phyloP scores from a whole-genome alignment of 352 stramenopile genomes.

The Pythium angustatum region DNA sequence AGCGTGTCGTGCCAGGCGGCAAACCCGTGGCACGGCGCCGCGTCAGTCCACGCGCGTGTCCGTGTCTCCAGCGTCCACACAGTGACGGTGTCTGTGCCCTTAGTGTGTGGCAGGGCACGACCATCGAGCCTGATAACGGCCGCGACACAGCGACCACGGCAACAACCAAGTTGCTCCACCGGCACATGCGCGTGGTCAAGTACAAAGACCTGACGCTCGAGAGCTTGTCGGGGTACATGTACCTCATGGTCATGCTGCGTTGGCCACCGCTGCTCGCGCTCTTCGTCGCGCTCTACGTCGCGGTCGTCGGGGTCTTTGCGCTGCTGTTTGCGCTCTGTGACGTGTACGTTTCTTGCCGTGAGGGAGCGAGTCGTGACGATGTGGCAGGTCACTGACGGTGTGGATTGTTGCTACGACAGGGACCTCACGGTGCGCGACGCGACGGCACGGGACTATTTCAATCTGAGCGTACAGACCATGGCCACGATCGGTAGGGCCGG shows the following conservation, averaged over 20 bases:
- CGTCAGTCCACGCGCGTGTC: slow-evolving; percentile 27
- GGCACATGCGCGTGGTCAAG: slow-evolving; percentile 46
- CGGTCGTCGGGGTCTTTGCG: slow-evolving; percentile 48
- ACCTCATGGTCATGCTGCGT: slow-evolving; percentile 50
- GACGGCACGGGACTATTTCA: slow-evolving; percentile 50
- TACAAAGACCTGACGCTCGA: slow-evolving; percentile 45
- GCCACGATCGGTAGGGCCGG: slow-evolving; percentile 44
- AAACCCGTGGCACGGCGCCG: slow-evolving; percentile 10
- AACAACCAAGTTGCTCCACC: slow-evolving; percentile 43
- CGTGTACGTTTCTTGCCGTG: slow-evolving; percentile 28
- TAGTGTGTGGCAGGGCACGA: slow-evolving; percentile 58
- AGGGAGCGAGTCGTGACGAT: not conserved
- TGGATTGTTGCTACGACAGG: not conserved
- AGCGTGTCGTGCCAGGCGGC: slow-evolving; percentile 32
- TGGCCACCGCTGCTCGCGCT: slow-evolving; percentile 49
- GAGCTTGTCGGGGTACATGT: slow-evolving; percentile 43
- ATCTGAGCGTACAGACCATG: slow-evolving; percentile 62
- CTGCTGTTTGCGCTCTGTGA: slow-evolving; percentile 46
- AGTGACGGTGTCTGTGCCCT: slow-evolving; percentile 51
- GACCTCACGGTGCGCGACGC: slow-evolving; percentile 11
- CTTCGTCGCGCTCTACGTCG: slow-evolving; percentile 51
- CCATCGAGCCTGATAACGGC: slow-evolving; percentile 35
- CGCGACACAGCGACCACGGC: too few relatives aligned
- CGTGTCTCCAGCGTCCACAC: slow-evolving; percentile 30
- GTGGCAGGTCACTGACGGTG: not conserved